A percentile compares a stretch with the other conserved stretches of the same genome.
phyloP scores from a whole-genome alignment of 192 early-diverging fungal species.

The Podila epicladia region DNA sequence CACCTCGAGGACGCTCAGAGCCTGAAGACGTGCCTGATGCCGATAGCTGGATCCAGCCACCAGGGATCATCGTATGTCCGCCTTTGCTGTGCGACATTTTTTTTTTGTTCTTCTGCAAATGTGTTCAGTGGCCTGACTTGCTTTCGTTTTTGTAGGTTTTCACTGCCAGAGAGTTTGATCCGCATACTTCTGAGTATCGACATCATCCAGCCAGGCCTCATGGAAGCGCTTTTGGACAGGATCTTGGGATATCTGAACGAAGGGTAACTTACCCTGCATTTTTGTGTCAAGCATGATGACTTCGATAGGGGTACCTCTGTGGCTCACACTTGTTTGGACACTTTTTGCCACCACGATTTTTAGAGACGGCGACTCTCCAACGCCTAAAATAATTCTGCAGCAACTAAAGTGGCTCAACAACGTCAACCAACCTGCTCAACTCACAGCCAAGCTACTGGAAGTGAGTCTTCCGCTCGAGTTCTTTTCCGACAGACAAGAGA shows the following conservation, averaged over 20 bases:
- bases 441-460: slow-evolving; percentile 74
- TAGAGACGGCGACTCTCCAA: slow-evolving; percentile 59
- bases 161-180: slow-evolving; percentile 64
- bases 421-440: slow-evolving; percentile 65
- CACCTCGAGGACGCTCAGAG: slow-evolving; percentile 31
- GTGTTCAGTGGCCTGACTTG: too few species aligned
- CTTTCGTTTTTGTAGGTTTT: slow-evolving; percentile 7
- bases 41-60: slow-evolving; percentile 7
- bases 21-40: slow-evolving; percentile 32
- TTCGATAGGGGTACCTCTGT: slow-evolving; percentile 3
- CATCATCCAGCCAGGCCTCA: slow-evolving; percentile 63
- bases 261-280: slow-evolving; percentile 52
- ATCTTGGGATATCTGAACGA: slow-evolving; percentile 28
- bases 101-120: background rate
- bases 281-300: slow-evolving; percentile 31
- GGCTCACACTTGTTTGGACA: background rate
- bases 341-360: background rate
- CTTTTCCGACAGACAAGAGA: background rate
- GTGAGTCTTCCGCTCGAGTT: slow-evolving; percentile 18
- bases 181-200: slow-evolving; percentile 69
- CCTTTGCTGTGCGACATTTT: background rate
- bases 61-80: slow-evolving; percentile 22
- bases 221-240: slow-evolving; percentile 69
- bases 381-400: slow-evolving; percentile 70
- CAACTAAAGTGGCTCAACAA: slow-evolving; percentile 84